Base-by-base conservation (phyloP, 2,329 filamentous ascomycete genomes). In the Fragosphaeria purpurea region DNA sequence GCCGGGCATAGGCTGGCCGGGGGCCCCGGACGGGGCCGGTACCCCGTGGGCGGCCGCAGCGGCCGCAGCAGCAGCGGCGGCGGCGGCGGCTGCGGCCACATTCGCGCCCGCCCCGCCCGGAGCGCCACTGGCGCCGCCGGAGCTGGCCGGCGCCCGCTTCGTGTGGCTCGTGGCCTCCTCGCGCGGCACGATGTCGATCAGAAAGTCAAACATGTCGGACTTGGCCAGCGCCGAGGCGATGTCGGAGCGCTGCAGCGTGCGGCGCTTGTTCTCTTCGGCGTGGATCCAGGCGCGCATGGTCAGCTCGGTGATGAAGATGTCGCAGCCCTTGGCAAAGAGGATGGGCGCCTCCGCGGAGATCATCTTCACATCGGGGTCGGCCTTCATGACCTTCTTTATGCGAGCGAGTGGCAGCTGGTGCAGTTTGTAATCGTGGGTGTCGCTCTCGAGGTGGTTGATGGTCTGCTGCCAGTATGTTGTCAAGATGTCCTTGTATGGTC, bases 341-440 rank as follows among this genome's bases (percentile, higher is more conserved):
- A 98, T 98, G 1, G 93, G 93, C 2, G 93, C 93, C 70, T 98
- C 93, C 7, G 93, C 93, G 4, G 90, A 97, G 56, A 98, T 98
- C 93, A 98, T 98, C 74, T 98, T 98, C 45, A 98, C 93, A 62
- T 98, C 93, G 0, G 93, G 93, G 60, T 98, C 93, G 1, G 93
- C 93, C 71, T 98, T 98, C 93, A 98, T 98, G 58, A 98, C 93
- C 69, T 98, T 98, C 76, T 98, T 98, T 73, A 98, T 98, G 50
- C 93, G 85, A n/a, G 93, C 93, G 41, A 98, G 77, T 2, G 93
- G 93, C 40, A 98, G 77, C 67, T 97, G 93, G 67, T 98, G 93
- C 51, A 97, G 80, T 70, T 98, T 98, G 77, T 97, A 98, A 69
- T 98, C 93, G 67, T 98, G 93, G 46, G 86, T 88, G 61, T 97